Evolutionary conservation across 2,329 filamentous ascomycete species (phyloP), one percentile per base, ranked within the genome.

Genomic region (Sporothrix sp.): DNA sequence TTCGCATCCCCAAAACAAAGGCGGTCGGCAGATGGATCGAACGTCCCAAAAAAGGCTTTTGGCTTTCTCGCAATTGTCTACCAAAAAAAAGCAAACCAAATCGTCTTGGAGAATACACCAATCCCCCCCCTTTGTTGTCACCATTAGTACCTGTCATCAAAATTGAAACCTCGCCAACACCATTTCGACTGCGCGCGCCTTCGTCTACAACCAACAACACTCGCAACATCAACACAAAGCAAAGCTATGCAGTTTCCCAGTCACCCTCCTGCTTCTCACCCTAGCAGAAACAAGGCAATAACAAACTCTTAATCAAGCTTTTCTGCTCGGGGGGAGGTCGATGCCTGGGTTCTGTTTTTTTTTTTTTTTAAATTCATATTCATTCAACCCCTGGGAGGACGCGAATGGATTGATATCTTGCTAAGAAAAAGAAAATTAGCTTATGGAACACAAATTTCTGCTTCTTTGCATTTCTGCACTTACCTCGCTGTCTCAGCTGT

Each of bases 21-120:
- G 39, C 48, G 48, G 48, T 44, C 48, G 48, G 38, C 48, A 44
- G 9, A 50, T 38, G 48, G 32, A 37, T 44, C 39, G 39, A 50
- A 18, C 42, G 42, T 39, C 35, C 5, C 20, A 46, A 51, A 50
- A 38, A 37, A 23, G 30, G 30, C 20, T 36, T 38, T 28, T 28
- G 30, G 30, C 20, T 36, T 38, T 28, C 21, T 30, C 9, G n/a
- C 46, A 48, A 32, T 23, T 33, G 48, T 44, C 48, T 50, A 50
- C 48, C 48, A 50, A 50, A 50, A 50, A 50, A 44, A 44, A 23
- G 27, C 25, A 30, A 13, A 10, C 32, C n/a, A 9, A n/a, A n/a
- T n/a, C n/a, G 7, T 4, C 36, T 16, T 11, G n/a, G 28, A 42
- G 28, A 42, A 25, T 10, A 5, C 30, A 18, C 27, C 13, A 14